Evolutionary conservation across 2,329 filamentous ascomycete species (phyloP).

Genomic region (Neonectria neomacrospora): DNA sequence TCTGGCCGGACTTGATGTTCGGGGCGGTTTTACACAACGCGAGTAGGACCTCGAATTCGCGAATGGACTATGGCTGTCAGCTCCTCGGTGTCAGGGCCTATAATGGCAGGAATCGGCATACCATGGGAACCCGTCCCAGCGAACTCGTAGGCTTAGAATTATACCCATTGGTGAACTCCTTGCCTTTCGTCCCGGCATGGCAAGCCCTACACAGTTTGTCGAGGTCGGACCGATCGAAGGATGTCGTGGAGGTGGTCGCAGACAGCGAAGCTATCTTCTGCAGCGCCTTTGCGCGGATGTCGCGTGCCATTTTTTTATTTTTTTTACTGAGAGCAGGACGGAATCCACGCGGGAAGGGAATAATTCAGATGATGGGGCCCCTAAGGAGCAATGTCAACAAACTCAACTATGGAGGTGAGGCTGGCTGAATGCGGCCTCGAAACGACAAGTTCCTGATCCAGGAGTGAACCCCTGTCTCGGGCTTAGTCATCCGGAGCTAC

Average conservation of each 20-base stretch:
- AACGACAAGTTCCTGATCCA: constrained; percentile 37
- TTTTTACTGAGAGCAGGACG: constrained; percentile 22
- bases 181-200: constrained; percentile 56
- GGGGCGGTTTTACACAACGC: constrained; percentile 92
- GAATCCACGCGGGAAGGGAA: constrained; percentile 16
- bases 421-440: constrained; percentile 23
- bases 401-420: constrained; percentile 21
- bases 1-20: constrained; percentile 73
- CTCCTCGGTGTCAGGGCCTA: background rate
- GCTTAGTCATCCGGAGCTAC: constrained; percentile 57
- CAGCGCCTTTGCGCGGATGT: constrained; percentile 71
- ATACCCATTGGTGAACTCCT: constrained; percentile 61
- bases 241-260: constrained; percentile 62
- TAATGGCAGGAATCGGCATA: constrained; percentile 48
- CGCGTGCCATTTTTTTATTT: constrained; percentile 64
- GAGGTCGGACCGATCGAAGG: constrained; percentile 72
- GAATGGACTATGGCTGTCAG: constrained; percentile 71
- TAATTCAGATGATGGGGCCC: constrained; percentile 16
- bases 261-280: constrained; percentile 74
- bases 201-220: constrained; percentile 70
- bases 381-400: constrained; percentile 34
- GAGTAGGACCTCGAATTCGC: constrained; percentile 91
- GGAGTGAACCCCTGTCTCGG: constrained; percentile 38
- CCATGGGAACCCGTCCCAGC: constrained; percentile 69
- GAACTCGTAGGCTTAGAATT: constrained; percentile 54